Base-by-base conservation (phyloP, 176 grass and related monocot genomes). In the Eleusine indica region DNA sequence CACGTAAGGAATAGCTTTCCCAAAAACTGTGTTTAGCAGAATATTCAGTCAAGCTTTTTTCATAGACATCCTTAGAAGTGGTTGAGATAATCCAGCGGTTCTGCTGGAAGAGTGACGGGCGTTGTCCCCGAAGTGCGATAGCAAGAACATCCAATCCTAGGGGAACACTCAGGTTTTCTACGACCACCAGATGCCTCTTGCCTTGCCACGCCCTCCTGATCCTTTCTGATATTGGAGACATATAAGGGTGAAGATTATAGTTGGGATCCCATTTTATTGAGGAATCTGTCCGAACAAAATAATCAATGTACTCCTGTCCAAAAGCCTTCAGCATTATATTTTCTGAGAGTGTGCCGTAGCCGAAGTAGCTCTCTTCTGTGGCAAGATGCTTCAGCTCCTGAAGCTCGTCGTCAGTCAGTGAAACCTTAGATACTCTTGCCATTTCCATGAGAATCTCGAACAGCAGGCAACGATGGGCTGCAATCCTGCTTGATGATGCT, bases 81-180 rank as follows among this genome's bases (percentile, higher is more conserved):
- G 38, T 22, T 16, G 54, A 77, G 37, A 78, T 47, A 0, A 78
- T 0, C 54, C 54, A 78, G 3, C 56, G 58, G 57, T 61, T 22
- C 9, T 15, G 1, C 4, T 15, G 1, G 12, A 15, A 8, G 1
- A 16, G 1, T 61, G 74, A 43, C 4, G 54, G 12, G 4, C 5
- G 19, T 3, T n/a, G 32, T 35, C 32, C 0, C 1, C 37, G 12
- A 9, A 14, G 4, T 1, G 0, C 15, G 1, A 1, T 1, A 15
- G 9, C 0, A 10, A 78, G 42, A 4, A 16, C 3, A 4, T 5
- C 0, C 13, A 64, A 1, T 2, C 0, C 4, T 0, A 65, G 0
- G 2, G 58, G 60, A 30, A 10, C 6, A 30, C 47, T n/a, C 14
- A 65, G 75, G 15, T 78, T 78, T 12, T 78, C 75, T 29, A 78